These are phyloP conservation scores for Penicillium sp. DNA, from an alignment of 2,329 filamentous ascomycete genomes.

Conservation along the genomic window DNA sequence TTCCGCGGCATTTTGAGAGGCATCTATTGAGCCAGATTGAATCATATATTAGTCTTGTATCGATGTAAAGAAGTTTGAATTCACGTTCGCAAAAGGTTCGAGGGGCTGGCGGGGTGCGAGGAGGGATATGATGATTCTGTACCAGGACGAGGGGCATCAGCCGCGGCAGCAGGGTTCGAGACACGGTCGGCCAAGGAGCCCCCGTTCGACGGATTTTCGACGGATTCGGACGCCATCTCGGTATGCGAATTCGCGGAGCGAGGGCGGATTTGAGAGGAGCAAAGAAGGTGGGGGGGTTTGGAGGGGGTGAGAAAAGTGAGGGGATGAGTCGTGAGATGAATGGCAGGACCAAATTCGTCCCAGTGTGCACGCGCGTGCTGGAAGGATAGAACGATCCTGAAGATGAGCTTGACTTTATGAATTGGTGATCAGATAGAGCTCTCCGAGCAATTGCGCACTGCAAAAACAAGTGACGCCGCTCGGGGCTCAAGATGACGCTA, in stretches of 20 bases:
- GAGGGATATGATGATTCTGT: conserved; percentile 16
- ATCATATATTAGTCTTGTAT: neutral
- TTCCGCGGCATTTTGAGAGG: conserved; percentile 40
- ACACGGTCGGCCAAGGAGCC: conserved; percentile 51
- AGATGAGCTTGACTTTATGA: neutral
- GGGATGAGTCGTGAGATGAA: neutral
- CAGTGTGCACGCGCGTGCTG: neutral
- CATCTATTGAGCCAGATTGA: neutral
- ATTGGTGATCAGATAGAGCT: neutral
- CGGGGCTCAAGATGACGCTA: neutral
- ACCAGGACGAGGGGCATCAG: conserved; percentile 31
- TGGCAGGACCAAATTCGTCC: neutral
- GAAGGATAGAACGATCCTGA: neutral
- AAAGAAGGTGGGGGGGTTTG: neutral
- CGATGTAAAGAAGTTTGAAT: neutral
- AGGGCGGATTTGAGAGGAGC: neutral
- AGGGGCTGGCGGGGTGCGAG: neutral
- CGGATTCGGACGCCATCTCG: conserved; percentile 40
- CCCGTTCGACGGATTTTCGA: conserved; percentile 26
- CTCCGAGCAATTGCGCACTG: neutral
- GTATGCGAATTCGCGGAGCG: neutral
- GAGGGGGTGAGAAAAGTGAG: neutral
- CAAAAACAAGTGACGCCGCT: neutral
- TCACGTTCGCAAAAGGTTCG: neutral
- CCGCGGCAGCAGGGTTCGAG: conserved; percentile 44